phyloP scores from a whole-genome alignment of 352 stramenopile genomes.

The Phytophthora palmivora region DNA sequence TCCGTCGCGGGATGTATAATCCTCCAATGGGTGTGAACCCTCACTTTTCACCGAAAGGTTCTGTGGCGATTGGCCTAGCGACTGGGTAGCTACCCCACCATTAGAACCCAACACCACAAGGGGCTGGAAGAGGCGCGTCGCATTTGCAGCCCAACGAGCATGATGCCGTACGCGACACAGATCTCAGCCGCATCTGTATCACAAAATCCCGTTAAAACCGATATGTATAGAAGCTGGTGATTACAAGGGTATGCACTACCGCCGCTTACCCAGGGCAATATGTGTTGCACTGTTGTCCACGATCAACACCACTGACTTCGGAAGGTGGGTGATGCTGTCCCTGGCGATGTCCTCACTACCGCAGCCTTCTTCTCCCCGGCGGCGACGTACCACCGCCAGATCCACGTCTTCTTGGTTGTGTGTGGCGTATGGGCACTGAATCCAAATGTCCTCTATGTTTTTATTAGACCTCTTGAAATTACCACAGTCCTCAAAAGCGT shows the following conservation, averaged over 20 bases:
- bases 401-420: background rate
- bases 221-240: background rate
- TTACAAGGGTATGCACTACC: background rate
- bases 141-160: no score
- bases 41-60: no score
- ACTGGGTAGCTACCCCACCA: no score
- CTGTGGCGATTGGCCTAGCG: no score
- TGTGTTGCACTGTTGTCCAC: slow-evolving; percentile 3
- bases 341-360: background rate
- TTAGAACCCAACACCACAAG: no score
- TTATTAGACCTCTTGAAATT: slow-evolving; percentile 1
- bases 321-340: background rate
- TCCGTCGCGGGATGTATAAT: no score
- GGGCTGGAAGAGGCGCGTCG: no score
- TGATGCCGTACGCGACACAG: no score
- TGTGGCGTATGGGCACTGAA: background rate
- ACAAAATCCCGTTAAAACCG: slow-evolving; percentile 1
- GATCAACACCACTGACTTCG: slow-evolving; percentile 1
- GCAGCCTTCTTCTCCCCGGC: slow-evolving; percentile 1
- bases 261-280: no score
- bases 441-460: slow-evolving; percentile 1
- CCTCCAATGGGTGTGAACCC: no score
- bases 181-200: no score
- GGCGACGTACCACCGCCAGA: background rate
- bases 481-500: background rate